Evolutionary conservation across 805 yeast genomes (phyloP), one percentile per base, ranked within the genome.

Genomic region (Suhomyces emberorum): DNA sequence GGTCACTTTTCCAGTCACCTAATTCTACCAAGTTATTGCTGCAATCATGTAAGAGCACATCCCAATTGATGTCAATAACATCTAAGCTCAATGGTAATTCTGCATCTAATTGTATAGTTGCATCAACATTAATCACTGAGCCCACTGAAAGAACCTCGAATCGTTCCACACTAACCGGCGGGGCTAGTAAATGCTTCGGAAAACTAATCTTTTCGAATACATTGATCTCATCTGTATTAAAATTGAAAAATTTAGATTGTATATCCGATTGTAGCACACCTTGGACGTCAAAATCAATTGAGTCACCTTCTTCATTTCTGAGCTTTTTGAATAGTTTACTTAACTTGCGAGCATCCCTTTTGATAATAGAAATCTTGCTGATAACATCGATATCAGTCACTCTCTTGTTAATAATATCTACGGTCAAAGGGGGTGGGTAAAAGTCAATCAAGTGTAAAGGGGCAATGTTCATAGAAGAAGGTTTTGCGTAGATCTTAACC

Each of bases 11-110:
- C 59, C 63, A 56, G 2, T 38, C 26, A 1, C 68, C 69, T 3
- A 63, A 34, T 10, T 34, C 31, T 6, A 49, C 38, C 8, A 49
- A 44, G 2, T 46, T 28, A 3, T 30, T 32, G 5, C 49, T 28
- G 44, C 69, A 63, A 36, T 57, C 59, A 17, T 49, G 39, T 2
- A 65, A 30, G 7, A 50, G 44, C 1, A 63, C 24, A 27, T 55
- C 51, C 66, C 65, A 59, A 30, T 52, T 47, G 10, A 59, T 47
- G 6, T 47, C 21, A 5, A 40, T 51, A 7, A 63, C 29, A 3
- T 40, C 29, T 9, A 52, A 42, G 3, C 39, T 34, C 12, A 57
- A 25, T 1, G 60, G 55, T n/a, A 51, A 36, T 7, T 36, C 41
- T 10, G 37, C 41, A 14, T 16, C 25, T 15, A 19, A 12, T 1